Percentiles rank a stretch among this genome's conserved stretches.
These are phyloP conservation scores for Metarhizium brunneum DNA, from an alignment of 2,329 filamentous ascomycete genomes.

Conservation along the genomic window DNA sequence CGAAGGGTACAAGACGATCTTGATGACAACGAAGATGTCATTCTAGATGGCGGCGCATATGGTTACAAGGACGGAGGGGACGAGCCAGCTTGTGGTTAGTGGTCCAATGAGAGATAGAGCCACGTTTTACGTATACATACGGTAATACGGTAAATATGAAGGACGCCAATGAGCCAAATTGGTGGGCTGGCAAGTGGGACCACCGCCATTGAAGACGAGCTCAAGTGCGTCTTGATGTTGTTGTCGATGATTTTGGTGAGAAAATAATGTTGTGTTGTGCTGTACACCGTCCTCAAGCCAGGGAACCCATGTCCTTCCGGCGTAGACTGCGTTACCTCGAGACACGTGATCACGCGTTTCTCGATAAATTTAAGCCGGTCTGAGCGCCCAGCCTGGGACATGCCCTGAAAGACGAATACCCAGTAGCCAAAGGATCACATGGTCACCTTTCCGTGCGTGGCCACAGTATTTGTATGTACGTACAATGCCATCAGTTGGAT, in stretches of 20 bases:
- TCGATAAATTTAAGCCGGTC: not conserved
- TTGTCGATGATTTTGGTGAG: too few relatives aligned
- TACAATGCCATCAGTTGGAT: too few relatives aligned
- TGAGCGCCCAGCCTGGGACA: not conserved
- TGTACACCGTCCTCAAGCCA: too few relatives aligned
- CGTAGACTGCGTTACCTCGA: not conserved
- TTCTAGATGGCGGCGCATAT: slow-evolving; percentile 46
- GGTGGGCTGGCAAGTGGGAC: too few relatives aligned
- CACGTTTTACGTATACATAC: not conserved
- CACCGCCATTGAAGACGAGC: too few relatives aligned
- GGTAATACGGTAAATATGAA: too few relatives aligned
- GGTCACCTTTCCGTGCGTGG: not conserved
- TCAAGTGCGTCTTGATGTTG: too few relatives aligned
- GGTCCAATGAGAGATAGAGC: slow-evolving; percentile 15
- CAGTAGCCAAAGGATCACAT: too few relatives aligned
- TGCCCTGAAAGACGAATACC: not conserved
- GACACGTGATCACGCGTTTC: slow-evolving; percentile 7
- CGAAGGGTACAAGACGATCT: slow-evolving; percentile 52
- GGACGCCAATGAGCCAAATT: too few relatives aligned
- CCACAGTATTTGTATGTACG: too few relatives aligned
- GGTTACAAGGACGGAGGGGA: slow-evolving; percentile 22
- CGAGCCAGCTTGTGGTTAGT: slow-evolving; percentile 30
- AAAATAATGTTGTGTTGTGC: too few relatives aligned
- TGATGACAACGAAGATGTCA: slow-evolving; percentile 48
- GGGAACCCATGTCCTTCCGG: too few relatives aligned